Conservation (phyloP, 148 eudicot species). For the Camellia sinensis region DNA sequence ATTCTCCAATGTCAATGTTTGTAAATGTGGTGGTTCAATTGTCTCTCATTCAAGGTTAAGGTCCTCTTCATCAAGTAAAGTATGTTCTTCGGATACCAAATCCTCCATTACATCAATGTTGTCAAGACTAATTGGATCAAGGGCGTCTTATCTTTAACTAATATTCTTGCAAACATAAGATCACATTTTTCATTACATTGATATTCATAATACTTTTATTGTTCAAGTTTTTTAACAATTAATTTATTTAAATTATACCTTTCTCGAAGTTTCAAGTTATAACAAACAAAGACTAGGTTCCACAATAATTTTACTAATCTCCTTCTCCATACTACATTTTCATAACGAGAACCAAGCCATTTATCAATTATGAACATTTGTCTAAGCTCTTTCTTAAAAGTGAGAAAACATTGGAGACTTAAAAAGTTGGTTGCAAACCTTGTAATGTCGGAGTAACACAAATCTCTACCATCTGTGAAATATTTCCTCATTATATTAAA, state of each 20-base stretch:
- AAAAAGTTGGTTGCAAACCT: too few species aligned
- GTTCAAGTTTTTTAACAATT: not conserved
- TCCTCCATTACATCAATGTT: not conserved
- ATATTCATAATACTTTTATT: too few species aligned
- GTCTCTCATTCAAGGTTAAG: not conserved
- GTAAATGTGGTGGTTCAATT: not conserved
- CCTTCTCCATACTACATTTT: not conserved
- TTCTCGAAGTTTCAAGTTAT: too few species aligned
- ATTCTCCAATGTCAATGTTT: too few species aligned
- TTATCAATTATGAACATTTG: not conserved
- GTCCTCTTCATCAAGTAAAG: not conserved
- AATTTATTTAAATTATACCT: not conserved
- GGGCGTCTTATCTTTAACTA: not conserved
- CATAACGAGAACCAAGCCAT: not conserved
- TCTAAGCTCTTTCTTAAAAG: not conserved
- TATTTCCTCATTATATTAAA: too few species aligned
- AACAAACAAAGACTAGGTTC: not conserved
- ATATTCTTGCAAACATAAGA: not conserved
- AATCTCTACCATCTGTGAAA: too few species aligned
- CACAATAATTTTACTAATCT: not conserved
- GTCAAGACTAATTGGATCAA: slow-evolving; percentile 3
- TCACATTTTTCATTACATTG: not conserved
- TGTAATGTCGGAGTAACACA: not conserved
- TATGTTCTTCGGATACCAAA: not conserved
- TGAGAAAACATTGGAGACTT: not conserved